Conservation (phyloP, 2,329 filamentous ascomycete species). For the Coniochaeta ligniaria region DNA sequence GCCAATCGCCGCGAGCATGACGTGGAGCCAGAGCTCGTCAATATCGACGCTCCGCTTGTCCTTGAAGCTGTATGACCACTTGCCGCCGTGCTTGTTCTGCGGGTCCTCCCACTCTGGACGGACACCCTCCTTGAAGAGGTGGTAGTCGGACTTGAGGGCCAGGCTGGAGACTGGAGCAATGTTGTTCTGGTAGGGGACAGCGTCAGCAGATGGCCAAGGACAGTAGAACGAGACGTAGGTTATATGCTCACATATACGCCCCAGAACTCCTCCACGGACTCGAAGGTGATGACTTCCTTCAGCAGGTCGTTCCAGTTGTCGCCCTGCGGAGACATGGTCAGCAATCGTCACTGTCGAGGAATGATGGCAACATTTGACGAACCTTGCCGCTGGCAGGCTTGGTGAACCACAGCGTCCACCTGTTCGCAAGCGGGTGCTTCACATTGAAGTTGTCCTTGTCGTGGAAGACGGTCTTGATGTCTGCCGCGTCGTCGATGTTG, state of each 20-base stretch:
- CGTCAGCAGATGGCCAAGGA: slow-evolving; percentile 5
- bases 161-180: slow-evolving; percentile 94
- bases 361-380: slow-evolving; percentile 17
- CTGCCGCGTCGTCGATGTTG: slow-evolving; percentile 35
- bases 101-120: slow-evolving; percentile 97
- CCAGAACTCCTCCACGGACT: slow-evolving; percentile 99
- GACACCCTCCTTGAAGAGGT: slow-evolving; percentile 96
- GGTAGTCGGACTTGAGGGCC: slow-evolving; percentile 96
- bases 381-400: slow-evolving; percentile 96
- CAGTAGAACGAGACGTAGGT: background rate
- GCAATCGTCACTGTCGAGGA: background rate
- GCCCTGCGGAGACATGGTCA: slow-evolving; percentile 46
- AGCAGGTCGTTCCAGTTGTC: slow-evolving; percentile 98
- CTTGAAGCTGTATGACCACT: slow-evolving; percentile 98
- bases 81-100: slow-evolving; percentile 98
- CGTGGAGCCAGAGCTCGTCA: slow-evolving; percentile 92
- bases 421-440: slow-evolving; percentile 95
- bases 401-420: slow-evolving; percentile 99
- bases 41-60: slow-evolving; percentile 88
- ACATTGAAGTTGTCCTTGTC: slow-evolving; percentile 99
- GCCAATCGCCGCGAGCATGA: slow-evolving; percentile 93
- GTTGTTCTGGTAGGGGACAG: slow-evolving; percentile 68
- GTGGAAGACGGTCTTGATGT: slow-evolving; percentile 78
- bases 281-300: slow-evolving; percentile 98
- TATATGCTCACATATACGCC: slow-evolving; percentile 78